These are phyloP conservation scores for Aspergillus luchuensis DNA, from an alignment of 2,329 filamentous ascomycete genomes.

Conservation along the genomic window DNA sequence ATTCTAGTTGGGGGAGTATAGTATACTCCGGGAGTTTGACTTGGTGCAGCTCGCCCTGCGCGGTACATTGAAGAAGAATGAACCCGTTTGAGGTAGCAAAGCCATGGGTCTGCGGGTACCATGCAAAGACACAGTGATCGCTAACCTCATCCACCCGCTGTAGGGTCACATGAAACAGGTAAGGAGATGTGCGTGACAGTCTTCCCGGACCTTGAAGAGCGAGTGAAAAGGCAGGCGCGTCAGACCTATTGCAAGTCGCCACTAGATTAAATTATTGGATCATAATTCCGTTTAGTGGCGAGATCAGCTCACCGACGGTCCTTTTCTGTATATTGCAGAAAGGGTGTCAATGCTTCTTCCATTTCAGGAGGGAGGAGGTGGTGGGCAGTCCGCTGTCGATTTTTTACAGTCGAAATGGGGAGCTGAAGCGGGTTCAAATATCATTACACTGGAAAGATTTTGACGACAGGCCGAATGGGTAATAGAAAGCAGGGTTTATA, in stretches of 20 bases:
- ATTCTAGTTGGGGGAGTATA: not conserved
- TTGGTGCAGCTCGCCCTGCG: not conserved
- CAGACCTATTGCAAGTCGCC: not conserved
- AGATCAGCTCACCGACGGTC: not conserved
- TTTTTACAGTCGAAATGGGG: not conserved
- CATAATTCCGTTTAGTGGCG: not conserved
- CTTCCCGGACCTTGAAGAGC: not conserved
- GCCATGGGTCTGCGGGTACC: not conserved
- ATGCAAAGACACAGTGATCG: not conserved
- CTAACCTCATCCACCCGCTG: not conserved
- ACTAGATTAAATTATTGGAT: not conserved
- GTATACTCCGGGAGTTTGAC: not conserved
- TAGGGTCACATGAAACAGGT: slow-evolving; percentile 3
- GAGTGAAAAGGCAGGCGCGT: not conserved
- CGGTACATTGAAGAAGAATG: not conserved
- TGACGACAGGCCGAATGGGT: not conserved
- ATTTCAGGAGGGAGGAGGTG: not conserved
- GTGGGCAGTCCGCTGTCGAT: not conserved
- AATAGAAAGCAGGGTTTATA: not conserved
- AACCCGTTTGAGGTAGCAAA: not conserved
- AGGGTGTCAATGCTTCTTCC: not conserved
- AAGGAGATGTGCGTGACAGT: not conserved
- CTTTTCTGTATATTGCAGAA: not conserved
- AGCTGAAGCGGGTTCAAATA: not conserved
- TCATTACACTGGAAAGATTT: not conserved